Evolutionary conservation across 2,329 filamentous ascomycete species (phyloP).

Genomic region (Xylariaceae sp.): DNA sequence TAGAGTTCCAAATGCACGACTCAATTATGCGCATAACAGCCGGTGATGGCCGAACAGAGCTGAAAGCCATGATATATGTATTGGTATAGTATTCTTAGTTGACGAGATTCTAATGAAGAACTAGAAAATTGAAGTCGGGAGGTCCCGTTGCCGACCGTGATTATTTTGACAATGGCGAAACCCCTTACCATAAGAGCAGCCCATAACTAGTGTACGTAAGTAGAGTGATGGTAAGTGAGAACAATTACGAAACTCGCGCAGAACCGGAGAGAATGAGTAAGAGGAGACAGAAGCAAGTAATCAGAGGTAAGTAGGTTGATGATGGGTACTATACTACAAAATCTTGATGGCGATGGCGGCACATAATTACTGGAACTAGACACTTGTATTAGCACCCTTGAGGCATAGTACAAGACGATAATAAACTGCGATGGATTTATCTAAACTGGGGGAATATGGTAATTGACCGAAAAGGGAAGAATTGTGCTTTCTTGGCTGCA

Average conservation of each 20-base stretch:
- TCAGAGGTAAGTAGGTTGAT: conserved; percentile 2
- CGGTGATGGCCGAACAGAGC: too few species aligned
- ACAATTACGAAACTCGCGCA: conserved; percentile 12
- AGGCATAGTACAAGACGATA: too few species aligned
- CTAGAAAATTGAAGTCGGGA: conserved; percentile 6
- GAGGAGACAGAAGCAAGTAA: too few species aligned
- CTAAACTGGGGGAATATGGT: too few species aligned
- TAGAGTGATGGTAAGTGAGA: not conserved
- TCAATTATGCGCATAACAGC: too few species aligned
- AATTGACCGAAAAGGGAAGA: not conserved
- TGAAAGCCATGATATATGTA: not conserved
- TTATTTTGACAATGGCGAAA: conserved; percentile 13
- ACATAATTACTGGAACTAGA: too few species aligned
- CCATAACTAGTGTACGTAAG: not conserved
- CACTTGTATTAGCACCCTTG: too few species aligned
- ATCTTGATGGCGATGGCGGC: not conserved
- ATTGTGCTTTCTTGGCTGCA: too few species aligned
- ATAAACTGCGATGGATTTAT: too few species aligned
- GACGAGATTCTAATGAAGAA: not conserved
- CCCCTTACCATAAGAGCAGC: not conserved
- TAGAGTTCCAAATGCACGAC: too few species aligned
- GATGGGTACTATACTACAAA: not conserved
- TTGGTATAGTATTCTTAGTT: not conserved
- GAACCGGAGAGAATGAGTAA: conserved; percentile 6
- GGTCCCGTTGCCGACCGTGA: conserved; percentile 19